Base-by-base conservation (phyloP, 2,329 filamentous ascomycete species). In the Verticillium albo-atrum region DNA sequence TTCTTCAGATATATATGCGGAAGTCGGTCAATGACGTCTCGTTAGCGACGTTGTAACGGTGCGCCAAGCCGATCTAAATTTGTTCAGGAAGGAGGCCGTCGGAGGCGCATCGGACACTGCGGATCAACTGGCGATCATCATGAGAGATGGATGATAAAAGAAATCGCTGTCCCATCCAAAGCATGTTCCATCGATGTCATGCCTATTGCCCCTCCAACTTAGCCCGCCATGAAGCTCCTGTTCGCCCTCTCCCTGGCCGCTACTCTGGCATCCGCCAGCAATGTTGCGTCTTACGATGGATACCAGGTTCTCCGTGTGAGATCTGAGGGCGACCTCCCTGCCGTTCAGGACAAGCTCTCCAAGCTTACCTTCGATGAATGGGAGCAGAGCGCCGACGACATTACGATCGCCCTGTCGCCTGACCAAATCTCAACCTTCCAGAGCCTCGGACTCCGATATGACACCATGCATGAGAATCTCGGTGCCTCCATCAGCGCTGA, bases 301-400 rank as follows among this genome's bases (percentile, higher is more conserved):
- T 77, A 75, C 68, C 77, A 78, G 63, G 77, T 77, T 27, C 73
- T 76, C 58, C 76, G 77, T 6, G 66, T 80, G 25, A 26, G 34
- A 30, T 37, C 34, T 23, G 20, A 28, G 25, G 42, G 42, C n/a
- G 42, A 50, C 34, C 25, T 56, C 15, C 25, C 30, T 4, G 54
- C 34, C 34, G 15, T 56, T 5, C 17, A 35, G 12, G 25, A n/a
- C 5, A 37, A 47, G 32, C 35, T 56, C 23, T 26, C 37, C 34
- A 28, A 26, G 14, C 26, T 47, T 15, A 25, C 37, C 6, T 47
- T 42, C 17, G 54, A 56, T 6, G 34, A 56, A n/a, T 56, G 54
- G 54, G 42, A 56, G 25, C 37, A 47, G 23, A 37, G 27, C 25
- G n/a, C 54, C 15, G 27, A 28, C 54, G 54, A 69, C 37, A 61